phyloP scores from a whole-genome alignment of 106 monocot species.

The Chionographis japonica region DNA sequence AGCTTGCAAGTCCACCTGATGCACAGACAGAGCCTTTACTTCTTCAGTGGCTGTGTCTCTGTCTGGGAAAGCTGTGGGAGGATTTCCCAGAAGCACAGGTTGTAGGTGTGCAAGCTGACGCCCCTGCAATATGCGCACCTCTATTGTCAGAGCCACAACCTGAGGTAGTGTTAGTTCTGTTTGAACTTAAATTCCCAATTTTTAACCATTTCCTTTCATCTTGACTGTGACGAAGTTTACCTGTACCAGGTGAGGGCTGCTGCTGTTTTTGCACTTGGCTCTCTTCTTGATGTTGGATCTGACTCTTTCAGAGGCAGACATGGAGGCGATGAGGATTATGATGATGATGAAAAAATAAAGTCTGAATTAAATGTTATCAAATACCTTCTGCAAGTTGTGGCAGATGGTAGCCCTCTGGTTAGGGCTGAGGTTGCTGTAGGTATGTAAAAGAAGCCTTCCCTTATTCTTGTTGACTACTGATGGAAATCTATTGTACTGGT shows the following conservation, averaged over 20 bases:
- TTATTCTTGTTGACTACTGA: no score
- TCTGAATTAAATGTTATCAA: conserved; percentile 65
- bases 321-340: conserved; percentile 65
- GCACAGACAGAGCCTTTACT: conserved; percentile 78
- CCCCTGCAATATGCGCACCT: conserved; percentile 45
- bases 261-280: conserved; percentile 87
- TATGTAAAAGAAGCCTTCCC: conserved; percentile 23
- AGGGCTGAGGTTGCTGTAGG: conserved; percentile 88
- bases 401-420: conserved; percentile 94
- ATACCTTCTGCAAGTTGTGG: conserved; percentile 59
- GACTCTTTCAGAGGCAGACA: conserved; percentile 44
- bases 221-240: background rate
- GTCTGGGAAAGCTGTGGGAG: conserved; percentile 92
- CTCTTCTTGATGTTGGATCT: conserved; percentile 67
- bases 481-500: no score
- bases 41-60: conserved; percentile 96
- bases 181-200: background rate
- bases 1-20: conserved; percentile 53
- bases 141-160: conserved; percentile 81
- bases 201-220: background rate
- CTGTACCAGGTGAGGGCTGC: conserved; percentile 86
- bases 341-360: conserved; percentile 87
- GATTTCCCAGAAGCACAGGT: conserved; percentile 85
- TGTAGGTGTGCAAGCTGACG: conserved; percentile 71
- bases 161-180: conserved; percentile 45